phyloP scores from a whole-genome alignment of 129 eudicot species.

The Mikania micrantha region DNA sequence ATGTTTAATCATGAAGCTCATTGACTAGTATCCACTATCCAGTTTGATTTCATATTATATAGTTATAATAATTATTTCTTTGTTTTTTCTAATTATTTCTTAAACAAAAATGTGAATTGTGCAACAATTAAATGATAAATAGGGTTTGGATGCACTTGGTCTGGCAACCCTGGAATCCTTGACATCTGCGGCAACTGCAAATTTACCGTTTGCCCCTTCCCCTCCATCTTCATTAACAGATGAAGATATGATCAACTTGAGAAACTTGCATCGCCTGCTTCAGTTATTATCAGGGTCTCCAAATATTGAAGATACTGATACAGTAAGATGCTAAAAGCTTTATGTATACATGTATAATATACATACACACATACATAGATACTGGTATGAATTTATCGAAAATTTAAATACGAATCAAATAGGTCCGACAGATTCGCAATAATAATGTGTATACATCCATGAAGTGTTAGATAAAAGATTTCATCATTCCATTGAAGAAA shows the following conservation, averaged over 20 bases:
- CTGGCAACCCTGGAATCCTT: slow-evolving; percentile 67
- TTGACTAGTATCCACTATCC: not conserved
- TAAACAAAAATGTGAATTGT: not conserved
- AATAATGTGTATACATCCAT: not conserved
- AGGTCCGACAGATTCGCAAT: not conserved
- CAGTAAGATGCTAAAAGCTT: slow-evolving; percentile 51
- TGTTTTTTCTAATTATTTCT: not conserved
- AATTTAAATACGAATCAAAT: not conserved
- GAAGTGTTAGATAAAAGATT: not conserved
- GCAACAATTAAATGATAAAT: too few relatives aligned
- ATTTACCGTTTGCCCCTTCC: slow-evolving; percentile 56
- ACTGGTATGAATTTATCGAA: too few relatives aligned
- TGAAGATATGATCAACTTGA: slow-evolving; percentile 73
- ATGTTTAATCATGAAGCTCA: not conserved
- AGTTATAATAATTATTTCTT: not conserved
- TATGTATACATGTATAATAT: not conserved
- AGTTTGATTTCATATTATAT: not conserved
- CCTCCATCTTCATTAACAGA: slow-evolving; percentile 49
- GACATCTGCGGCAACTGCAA: slow-evolving; percentile 42
- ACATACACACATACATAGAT: too few relatives aligned
- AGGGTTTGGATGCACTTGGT: slow-evolving; percentile 99
- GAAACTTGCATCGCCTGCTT: slow-evolving; percentile 66
- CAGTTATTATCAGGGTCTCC: slow-evolving; percentile 51
- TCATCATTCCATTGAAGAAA: not conserved
- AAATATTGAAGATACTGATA: slow-evolving; percentile 30